Conservation (phyloP, 495 filamentous ascomycete genomes). For the Aspergillus incahuasiensis region DNA sequence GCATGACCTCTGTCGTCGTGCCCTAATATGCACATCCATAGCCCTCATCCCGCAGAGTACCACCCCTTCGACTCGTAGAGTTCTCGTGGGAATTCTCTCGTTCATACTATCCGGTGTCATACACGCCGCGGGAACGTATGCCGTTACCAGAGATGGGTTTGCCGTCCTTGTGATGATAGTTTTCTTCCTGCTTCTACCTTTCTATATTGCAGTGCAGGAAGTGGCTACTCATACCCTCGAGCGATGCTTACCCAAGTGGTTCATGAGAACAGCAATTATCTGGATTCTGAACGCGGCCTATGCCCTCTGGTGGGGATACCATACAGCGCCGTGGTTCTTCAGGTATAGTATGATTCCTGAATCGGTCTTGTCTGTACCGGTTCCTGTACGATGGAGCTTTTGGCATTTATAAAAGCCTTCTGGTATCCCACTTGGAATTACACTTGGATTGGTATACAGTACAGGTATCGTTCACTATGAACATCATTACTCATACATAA, state of each 20-base stretch:
- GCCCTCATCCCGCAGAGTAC: background rate
- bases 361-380: background rate
- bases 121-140: conserved; percentile 15
- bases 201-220: conserved; percentile 17
- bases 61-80: background rate
- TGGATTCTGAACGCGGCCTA: conserved; percentile 47
- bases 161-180: conserved; percentile 17
- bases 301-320: conserved; percentile 12
- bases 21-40: conserved; percentile 10
- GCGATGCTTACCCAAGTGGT: background rate
- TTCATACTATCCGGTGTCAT: conserved; percentile 15
- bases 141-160: conserved; percentile 6
- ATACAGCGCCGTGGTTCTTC: conserved; percentile 19
- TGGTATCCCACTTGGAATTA: too few species aligned
- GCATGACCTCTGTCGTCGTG: conserved; percentile 20
- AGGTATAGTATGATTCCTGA: conserved; percentile 18
- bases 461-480: background rate
- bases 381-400: background rate
- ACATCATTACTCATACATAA: background rate
- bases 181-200: conserved; percentile 17
- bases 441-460: too few species aligned
- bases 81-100: conserved; percentile 8
- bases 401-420: background rate
- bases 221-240: background rate
- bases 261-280: conserved; percentile 47